These are phyloP conservation scores for Calonectria naviculata DNA, from an alignment of 2,329 filamentous ascomycete genomes.

Conservation along the genomic window DNA sequence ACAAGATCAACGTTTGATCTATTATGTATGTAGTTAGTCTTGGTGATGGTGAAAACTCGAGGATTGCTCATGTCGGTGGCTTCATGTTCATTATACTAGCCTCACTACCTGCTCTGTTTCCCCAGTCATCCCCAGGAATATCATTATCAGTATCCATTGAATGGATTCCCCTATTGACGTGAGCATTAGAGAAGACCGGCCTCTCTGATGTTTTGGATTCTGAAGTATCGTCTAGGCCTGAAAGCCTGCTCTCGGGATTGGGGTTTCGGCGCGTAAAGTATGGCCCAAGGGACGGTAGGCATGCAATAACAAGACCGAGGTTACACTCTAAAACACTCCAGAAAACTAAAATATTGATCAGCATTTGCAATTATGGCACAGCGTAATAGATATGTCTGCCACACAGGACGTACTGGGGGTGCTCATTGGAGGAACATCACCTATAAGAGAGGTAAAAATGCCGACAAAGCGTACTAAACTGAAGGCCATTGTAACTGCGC, in stretches of 20 bases:
- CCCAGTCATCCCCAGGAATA: not conserved
- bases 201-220: not conserved
- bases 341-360: not conserved
- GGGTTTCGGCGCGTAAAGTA: not conserved
- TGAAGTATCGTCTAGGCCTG: not conserved
- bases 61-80: not conserved
- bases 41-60: too few relatives aligned
- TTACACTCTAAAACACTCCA: not conserved
- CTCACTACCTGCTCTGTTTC: not conserved
- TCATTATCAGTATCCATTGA: not conserved
- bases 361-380: not conserved
- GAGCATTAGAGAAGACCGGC: not conserved
- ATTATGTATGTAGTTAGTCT: too few relatives aligned
- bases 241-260: not conserved
- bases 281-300: not conserved
- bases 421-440: not conserved
- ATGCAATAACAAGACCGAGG: not conserved
- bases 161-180: accelerated
- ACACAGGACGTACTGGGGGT: not conserved
- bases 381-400: not conserved
- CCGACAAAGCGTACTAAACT: not conserved
- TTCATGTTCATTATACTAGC: too few relatives aligned
- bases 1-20: too few relatives aligned
- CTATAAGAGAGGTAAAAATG: not conserved
- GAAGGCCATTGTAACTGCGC: not conserved